Evolutionary conservation across 2,329 filamentous ascomycete genomes (phyloP), one percentile per base, ranked within the genome.

Genomic region (Truncatella angustata): DNA sequence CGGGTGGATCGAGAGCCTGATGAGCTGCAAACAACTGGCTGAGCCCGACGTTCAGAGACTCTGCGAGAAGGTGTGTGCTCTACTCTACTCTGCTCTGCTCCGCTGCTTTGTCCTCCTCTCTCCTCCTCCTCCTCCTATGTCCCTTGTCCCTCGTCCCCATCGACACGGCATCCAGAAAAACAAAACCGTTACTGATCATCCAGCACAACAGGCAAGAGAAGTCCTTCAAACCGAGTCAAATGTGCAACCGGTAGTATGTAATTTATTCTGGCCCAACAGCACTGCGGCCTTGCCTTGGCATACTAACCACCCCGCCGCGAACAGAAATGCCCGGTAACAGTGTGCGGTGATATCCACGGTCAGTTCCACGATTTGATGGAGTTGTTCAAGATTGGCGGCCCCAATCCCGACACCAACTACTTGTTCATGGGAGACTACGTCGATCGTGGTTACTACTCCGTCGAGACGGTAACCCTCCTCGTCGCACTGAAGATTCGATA

Each of bases 391-490:
- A 97, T 99, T 72, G 94, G 94, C 63, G 94, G 94, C 50, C 91
- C 92, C 55, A 97, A 96, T 70, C 94, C 94, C 60, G 94, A 99
- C 73, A 97, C 94, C 68, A 97, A 97, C 79, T 97, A 97, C 75
- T 87, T 97, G 60, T 97, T 97, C 78, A 97, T 99, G 91, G 92
- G 94, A 70, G 94, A 99, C 74, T 99, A 97, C 69, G 94, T 99
- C 66, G 94, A 99, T 73, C 87, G 94, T 78, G 94, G 94, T 58
- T 99, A 97, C 79, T 99, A 97, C 76, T 96, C 91, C 2, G 86
- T 99, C 62, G 93, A 99, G 74, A 94, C 92, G 4, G 97, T 99
- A 68, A 86, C 97, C 56, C 88, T 99, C 51, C 86, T 99, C 10
- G 84, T 99, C 49, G 96, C 91, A 67, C 85, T 97, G 63, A 97